These are phyloP conservation scores for Rosa hybrid DNA, from an alignment of 331 rosid genomes.

Conservation along the genomic window DNA sequence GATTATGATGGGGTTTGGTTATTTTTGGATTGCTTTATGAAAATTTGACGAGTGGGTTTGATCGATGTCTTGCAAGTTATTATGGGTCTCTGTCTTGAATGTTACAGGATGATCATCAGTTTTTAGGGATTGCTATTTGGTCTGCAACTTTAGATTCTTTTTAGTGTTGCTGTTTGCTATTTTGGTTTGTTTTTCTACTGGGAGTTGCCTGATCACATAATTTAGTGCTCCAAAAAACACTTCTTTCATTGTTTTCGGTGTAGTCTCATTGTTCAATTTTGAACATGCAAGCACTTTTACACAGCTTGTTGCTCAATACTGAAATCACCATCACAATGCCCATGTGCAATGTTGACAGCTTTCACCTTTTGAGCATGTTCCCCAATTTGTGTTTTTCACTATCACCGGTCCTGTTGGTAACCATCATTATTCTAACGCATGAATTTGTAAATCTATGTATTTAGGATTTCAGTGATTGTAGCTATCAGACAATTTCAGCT, in stretches of 20 bases:
- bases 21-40: neutral
- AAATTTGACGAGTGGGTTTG: too few species aligned
- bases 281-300: neutral
- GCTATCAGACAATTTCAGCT: neutral
- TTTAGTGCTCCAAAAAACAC: too few species aligned
- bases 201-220: too few species aligned
- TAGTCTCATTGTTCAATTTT: neutral
- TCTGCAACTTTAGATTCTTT: neutral
- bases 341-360: neutral
- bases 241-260: too few species aligned
- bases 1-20: neutral
- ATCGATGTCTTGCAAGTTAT: neutral
- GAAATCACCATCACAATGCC: neutral
- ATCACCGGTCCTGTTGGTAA: too few species aligned
- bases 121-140: neutral
- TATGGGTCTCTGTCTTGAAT: neutral
- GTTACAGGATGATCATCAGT: neutral
- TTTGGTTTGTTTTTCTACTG: neutral
- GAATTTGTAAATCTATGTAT: neutral
- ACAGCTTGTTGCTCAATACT: neutral
- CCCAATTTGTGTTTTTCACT: too few species aligned
- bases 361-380: neutral
- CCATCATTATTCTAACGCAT: neutral
- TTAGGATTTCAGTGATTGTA: neutral
- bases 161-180: neutral